A percentile compares a stretch with the other conserved stretches of the same genome.
These are phyloP conservation scores for Fusarium albosuccineum DNA, from an alignment of 2,329 filamentous ascomycete species.

Conservation along the genomic window DNA sequence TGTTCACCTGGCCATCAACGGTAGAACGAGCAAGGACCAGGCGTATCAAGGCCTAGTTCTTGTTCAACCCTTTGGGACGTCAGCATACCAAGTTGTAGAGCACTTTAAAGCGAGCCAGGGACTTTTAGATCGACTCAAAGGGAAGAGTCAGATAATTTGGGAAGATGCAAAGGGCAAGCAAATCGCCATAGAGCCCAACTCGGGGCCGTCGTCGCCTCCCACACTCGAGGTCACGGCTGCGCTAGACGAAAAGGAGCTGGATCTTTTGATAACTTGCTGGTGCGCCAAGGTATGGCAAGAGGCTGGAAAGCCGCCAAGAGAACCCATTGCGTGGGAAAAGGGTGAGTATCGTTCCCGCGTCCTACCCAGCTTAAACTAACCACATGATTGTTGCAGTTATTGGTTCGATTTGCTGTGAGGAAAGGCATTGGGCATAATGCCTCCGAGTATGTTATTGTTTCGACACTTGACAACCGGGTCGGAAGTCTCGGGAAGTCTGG, in stretches of 20 bases:
- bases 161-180: not conserved
- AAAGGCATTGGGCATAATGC: too few relatives aligned
- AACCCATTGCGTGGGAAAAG: constrained; percentile 22
- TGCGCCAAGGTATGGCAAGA: constrained; percentile 43
- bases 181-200: constrained; percentile 10
- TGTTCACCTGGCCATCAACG: constrained; percentile 1
- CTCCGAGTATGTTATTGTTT: too few relatives aligned
- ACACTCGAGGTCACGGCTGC: constrained; percentile 5
- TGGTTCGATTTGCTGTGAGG: too few relatives aligned
- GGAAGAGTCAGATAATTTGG: constrained; percentile 3
- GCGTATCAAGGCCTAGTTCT: not conserved
- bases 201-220: not conserved
- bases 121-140: constrained; percentile 1
- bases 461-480: too few relatives aligned
- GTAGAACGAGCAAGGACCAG: not conserved
- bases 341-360: not conserved
- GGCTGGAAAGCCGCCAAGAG: constrained; percentile 28
- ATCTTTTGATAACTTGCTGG: constrained; percentile 46
- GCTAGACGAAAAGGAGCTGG: constrained; percentile 39
- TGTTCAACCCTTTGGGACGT: not conserved
- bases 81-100: not conserved
- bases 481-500: too few relatives aligned
- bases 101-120: constrained; percentile 9
- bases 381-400: not conserved
- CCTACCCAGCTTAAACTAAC: not conserved